Conservation (phyloP, 768 basidiomycete species). For the Artomyces pyxidatus region DNA sequence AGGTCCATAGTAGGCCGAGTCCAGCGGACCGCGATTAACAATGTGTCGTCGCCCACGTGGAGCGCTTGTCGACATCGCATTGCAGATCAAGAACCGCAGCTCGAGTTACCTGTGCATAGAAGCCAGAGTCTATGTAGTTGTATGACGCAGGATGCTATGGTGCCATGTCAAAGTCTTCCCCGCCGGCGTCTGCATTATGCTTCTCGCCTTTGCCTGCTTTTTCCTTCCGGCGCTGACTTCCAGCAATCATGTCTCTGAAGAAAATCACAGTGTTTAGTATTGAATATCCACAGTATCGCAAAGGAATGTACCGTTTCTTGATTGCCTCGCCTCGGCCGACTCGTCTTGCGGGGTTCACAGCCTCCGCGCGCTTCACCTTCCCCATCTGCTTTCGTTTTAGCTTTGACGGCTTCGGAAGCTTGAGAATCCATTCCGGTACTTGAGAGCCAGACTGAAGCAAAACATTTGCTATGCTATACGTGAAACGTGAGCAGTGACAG, state of each 20-base stretch:
- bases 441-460: slow-evolving; percentile 83
- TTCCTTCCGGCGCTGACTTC: slow-evolving; percentile 53
- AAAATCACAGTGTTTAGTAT: slow-evolving; percentile 8
- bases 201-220: slow-evolving; percentile 53
- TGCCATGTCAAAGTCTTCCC: no score
- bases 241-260: slow-evolving; percentile 17
- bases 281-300: not conserved
- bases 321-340: slow-evolving; percentile 65
- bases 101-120: no score
- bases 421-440: slow-evolving; percentile 93
- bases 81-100: no score
- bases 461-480: slow-evolving; percentile 84
- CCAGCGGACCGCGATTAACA: no score
- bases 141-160: no score
- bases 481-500: not conserved
- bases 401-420: slow-evolving; percentile 89
- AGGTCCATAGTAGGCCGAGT: no score
- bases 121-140: no score
- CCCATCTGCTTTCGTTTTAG: slow-evolving; percentile 81
- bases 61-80: no score
- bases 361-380: slow-evolving; percentile 71
- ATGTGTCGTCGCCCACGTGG: no score
- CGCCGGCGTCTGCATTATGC: no score
- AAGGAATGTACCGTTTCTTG: slow-evolving; percentile 51
- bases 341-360: slow-evolving; percentile 59